Base-by-base conservation (phyloP, 768 basidiomycete species). In the Pholiota conissans region DNA sequence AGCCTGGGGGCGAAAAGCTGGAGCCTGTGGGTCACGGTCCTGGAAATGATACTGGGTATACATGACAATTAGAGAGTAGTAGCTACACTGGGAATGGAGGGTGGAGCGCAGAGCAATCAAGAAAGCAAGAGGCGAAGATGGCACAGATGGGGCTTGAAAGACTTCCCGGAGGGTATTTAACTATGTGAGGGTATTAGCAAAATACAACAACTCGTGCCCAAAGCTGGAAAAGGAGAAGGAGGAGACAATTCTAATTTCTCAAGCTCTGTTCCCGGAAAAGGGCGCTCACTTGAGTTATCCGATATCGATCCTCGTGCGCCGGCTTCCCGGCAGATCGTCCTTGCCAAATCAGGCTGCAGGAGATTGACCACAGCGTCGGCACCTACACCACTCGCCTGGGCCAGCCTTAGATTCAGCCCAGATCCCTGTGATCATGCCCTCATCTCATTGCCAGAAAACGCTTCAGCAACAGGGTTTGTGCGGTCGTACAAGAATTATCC, bases 291-390 rank as follows among this genome's bases (percentile, higher is more conserved):
- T 59, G 29, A 54, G 5, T 42, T 58, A 55, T 64, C 60, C 58
- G 60, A 63, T 61, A 61, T 61, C 63, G 59, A 60, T 47, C 59
- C 58, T 47, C 52, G 56, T 51, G 37, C 48, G 48, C 62, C 57
- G 59, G 56, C 29, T 53, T 49, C 47, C 57, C 63, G 63, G 51
- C 55, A 52, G 49, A 58, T 57, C 58, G 37, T 40, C 52, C 34
- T 24, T 57, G 34, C 61, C 57, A 37, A 27, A 59, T 53, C 39
- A 26, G 54, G 57, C 45, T n/a, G n/a, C n/a, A n/a, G n/a, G n/a
- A 16, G 42, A n/a, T 24, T 30, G 34, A 32, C 55, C 55, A 52
- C n/a, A 58, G 47, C 34, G 47, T 53, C 57, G 55, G 57, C 47
- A 22, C 29, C 47, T n/a, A 37, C 42, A 40, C 37, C 49, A 22